These are phyloP conservation scores for Sugiyamaella paludigena DNA, from an alignment of 1,139 yeast species.

Conservation along the genomic window DNA sequence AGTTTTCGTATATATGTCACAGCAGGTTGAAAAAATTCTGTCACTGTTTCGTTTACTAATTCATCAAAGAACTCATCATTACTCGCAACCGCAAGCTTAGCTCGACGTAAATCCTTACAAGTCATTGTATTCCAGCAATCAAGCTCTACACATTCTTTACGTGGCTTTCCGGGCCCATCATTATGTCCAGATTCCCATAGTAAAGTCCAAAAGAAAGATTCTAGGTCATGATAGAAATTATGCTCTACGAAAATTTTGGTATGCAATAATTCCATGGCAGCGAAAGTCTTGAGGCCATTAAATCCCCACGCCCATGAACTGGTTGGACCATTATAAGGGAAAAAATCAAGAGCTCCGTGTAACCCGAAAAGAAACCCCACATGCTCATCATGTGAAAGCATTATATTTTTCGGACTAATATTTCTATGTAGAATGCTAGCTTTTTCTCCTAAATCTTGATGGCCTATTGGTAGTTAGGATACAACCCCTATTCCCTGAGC, in stretches of 20 bases:
- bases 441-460: constrained; percentile 4
- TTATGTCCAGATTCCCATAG: constrained; percentile 15
- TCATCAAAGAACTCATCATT: constrained; percentile 16
- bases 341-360: constrained; percentile 12
- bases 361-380: constrained; percentile 11
- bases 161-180: constrained; percentile 9
- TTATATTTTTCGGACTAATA: constrained; percentile 9
- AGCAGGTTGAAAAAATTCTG: constrained; percentile 12
- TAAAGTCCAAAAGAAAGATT: constrained; percentile 15
- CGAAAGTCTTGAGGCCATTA: constrained; percentile 7
- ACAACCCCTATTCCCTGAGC: too few species aligned
- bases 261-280: constrained; percentile 12
- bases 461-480: not conserved
- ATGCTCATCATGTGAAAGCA: constrained; percentile 12
- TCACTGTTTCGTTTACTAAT: constrained; percentile 2
- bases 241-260: constrained; percentile 12
- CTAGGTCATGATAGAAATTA: constrained; percentile 15
- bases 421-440: constrained; percentile 14
- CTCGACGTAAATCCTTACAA: constrained; percentile 11
- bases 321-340: not conserved
- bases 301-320: constrained; percentile 13
- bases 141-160: constrained; percentile 10
- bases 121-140: constrained; percentile 16
- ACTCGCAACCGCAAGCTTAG: constrained; percentile 13
- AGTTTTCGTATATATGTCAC: constrained; percentile 8